Conservation (phyloP, 176 grass and related monocot genomes). For the bread wheat (Triticum aestivum) region DNA sequence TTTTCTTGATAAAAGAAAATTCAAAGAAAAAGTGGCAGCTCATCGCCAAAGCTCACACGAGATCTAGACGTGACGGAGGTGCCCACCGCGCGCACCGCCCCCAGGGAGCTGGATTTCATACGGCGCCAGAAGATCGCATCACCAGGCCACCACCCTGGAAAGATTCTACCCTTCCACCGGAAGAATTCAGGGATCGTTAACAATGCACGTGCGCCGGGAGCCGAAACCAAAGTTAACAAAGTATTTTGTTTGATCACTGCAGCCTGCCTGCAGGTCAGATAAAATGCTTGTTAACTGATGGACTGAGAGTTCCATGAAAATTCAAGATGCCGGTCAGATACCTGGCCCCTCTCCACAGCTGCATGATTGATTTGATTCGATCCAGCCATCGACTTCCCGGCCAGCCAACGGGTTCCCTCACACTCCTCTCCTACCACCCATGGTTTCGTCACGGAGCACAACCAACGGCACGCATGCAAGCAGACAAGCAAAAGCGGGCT, state of each 20-base stretch:
- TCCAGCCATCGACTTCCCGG: not conserved
- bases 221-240: not conserved
- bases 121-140: not conserved
- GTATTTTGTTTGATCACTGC: not conserved
- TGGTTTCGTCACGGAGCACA: constrained; percentile 12
- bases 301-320: not conserved
- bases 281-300: not conserved
- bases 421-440: constrained; percentile 12
- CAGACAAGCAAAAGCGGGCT: not conserved
- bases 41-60: too few relatives aligned
- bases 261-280: not conserved
- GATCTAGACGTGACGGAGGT: too few relatives aligned
- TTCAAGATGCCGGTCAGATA: not conserved
- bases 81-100: too few relatives aligned
- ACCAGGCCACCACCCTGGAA: not conserved
- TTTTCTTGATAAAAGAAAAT: too few relatives aligned
- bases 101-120: not conserved
- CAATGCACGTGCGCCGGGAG: not conserved
- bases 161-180: not conserved
- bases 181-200: not conserved
- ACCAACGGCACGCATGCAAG: not conserved
- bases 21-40: too few relatives aligned
- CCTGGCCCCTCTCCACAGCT: not conserved
- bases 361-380: not conserved
- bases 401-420: constrained; percentile 26